A percentile compares a stretch with the other conserved stretches of the same genome.
These are phyloP conservation scores for Pelargonium cotyledonis DNA, from an alignment of 441 rosid species.

Conservation along the genomic window DNA sequence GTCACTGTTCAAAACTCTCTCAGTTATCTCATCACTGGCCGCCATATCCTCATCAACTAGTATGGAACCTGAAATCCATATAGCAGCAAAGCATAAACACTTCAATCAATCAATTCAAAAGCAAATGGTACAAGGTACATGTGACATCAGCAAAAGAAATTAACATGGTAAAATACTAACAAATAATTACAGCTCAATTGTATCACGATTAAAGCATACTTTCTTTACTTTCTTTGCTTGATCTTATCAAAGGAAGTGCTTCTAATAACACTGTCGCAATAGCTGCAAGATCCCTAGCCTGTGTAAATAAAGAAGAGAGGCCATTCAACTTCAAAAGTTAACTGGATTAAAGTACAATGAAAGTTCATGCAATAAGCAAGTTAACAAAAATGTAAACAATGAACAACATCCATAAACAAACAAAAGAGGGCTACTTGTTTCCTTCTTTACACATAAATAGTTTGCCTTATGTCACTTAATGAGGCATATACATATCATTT, in stretches of 20 bases:
- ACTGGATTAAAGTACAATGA: background rate
- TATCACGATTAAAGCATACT: constrained; percentile 42
- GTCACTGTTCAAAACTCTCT: constrained; percentile 43
- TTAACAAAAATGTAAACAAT: background rate
- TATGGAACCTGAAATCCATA: constrained; percentile 44
- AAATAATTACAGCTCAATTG: constrained; percentile 8
- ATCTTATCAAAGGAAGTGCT: constrained; percentile 67
- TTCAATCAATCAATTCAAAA: constrained; percentile 21
- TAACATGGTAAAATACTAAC: background rate
- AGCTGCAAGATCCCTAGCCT: constrained; percentile 81
- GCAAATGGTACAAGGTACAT: background rate
- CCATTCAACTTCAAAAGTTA: constrained; percentile 23
- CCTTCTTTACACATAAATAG: constrained; percentile 2
- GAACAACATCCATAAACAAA: background rate
- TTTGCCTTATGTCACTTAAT: background rate
- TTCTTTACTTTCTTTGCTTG: constrained; percentile 41
- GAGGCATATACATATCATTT: background rate
- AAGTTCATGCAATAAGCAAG: constrained; percentile 3
- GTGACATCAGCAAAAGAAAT: background rate
- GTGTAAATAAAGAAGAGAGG: constrained; percentile 20
- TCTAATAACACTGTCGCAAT: constrained; percentile 73
- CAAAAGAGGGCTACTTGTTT: constrained; percentile 1
- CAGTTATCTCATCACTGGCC: constrained; percentile 43
- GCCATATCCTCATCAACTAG: constrained; percentile 62
- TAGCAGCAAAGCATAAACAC: constrained; percentile 14